Base-by-base conservation (phyloP, 2,329 filamentous ascomycete species). In the Colletotrichum higginsianum region DNA sequence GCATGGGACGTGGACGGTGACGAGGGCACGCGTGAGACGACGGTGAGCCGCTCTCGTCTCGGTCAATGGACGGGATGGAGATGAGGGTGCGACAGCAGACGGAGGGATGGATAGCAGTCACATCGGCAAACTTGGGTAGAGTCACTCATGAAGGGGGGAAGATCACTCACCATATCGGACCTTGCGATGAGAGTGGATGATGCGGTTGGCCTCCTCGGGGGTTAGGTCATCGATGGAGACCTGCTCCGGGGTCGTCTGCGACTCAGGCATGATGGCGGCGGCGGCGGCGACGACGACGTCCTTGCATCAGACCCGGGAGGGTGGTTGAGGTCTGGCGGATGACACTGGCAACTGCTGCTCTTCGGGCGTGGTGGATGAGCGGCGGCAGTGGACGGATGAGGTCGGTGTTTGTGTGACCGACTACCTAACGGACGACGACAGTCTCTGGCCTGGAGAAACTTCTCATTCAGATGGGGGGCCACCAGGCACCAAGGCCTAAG, bases 181-280 rank as follows among this genome's bases (percentile, higher is more conserved):
- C 80, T 92, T 92, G 75, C 90, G 88, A 78, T 92, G 90, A 63
- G 89, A 91, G 79, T 92, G 90, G 75, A 92, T 92, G 81, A 92
- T 92, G 76, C 89, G 88, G 78, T 84, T 92, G 74, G 89, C 90
- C 81, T 92, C 90, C 79, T 92, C 90, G 12, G 89, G 87, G 57
- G 88, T 91, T 78, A 91, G 83, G 77, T 89, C 86, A 78, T 90
- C 86, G 73, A 90, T 80, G 61, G 84, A 81, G 73, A 84, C 80
- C 76, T 83, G 81, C 73, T 83, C 83, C 64, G 86, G 83, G 63
- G 82, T 81, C 62, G 83, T 81, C 62, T 83, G 80, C 72, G 82
- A 80, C 67, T 86, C 85, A 71, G 83, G 78, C 86, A 87, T 87
- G 78, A 74, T 71, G 68, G 40, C 60, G 35, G 44, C 65, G 26